phyloP scores from a whole-genome alignment of 768 basidiomycete species.

The Boletus insuetus region DNA sequence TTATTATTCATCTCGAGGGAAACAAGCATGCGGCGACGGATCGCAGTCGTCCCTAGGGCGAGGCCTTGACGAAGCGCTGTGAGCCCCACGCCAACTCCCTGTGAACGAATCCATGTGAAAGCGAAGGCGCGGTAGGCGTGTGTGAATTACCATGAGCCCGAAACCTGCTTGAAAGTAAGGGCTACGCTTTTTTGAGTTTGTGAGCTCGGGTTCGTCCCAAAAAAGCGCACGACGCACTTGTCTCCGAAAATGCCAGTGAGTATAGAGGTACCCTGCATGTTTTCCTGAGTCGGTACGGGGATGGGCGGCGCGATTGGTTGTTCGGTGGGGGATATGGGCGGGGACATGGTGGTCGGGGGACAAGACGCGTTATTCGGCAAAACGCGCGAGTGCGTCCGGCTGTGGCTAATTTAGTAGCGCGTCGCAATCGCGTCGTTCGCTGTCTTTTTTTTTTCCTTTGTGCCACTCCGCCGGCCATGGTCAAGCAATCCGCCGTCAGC shows the following conservation, averaged over 20 bases:
- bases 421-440: slow-evolving; percentile 25
- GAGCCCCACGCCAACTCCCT: slow-evolving; percentile 91
- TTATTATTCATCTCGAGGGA: slow-evolving; percentile 95
- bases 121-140: background rate
- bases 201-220: slow-evolving; percentile 10
- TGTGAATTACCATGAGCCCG: slow-evolving; percentile 79
- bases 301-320: background rate
- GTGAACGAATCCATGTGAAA: slow-evolving; percentile 3
- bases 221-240: slow-evolving; percentile 54
- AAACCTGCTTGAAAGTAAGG: slow-evolving; percentile 98
- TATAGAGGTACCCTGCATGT: slow-evolving; percentile 27
- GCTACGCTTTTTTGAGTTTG: slow-evolving; percentile 51
- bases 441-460: slow-evolving; percentile 5
- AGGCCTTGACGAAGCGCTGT: slow-evolving; percentile 70
- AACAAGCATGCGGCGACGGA: slow-evolving; percentile 89
- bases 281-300: slow-evolving; percentile 6
- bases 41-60: slow-evolving; percentile 65
- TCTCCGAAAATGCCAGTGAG: slow-evolving; percentile 48
- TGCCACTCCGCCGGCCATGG: slow-evolving; percentile 30
- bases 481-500: slow-evolving; percentile 32
- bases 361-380: slow-evolving; percentile 2
- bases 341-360: slow-evolving; percentile 8
- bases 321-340: background rate
- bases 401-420: slow-evolving; percentile 21
- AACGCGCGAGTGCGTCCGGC: background rate